Evolutionary conservation across 257 asterid genomes (phyloP).

Genomic region (Sherardia arvensis): DNA sequence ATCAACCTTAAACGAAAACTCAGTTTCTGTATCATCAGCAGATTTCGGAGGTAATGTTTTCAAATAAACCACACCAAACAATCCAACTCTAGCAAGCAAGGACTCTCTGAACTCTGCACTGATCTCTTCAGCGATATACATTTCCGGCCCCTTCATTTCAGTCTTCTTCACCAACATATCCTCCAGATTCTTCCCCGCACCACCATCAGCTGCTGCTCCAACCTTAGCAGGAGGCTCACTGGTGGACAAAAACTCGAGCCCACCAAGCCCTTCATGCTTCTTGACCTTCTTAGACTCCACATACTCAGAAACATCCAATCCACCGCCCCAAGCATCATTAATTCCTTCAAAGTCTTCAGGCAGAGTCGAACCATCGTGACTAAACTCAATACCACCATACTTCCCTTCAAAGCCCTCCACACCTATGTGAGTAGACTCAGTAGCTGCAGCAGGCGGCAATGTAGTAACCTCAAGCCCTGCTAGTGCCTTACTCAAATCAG

Average conservation of each 20-base stretch:
- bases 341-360: conserved; percentile 92
- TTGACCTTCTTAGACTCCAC: conserved; percentile 76
- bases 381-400: conserved; percentile 93
- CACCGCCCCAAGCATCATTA: conserved; percentile 99
- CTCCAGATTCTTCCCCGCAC: conserved; percentile 60
- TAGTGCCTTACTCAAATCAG: conserved; percentile 72
- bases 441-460: conserved; percentile 90
- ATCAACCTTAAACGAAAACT: conserved; percentile 86
- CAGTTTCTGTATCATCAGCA: conserved; percentile 60
- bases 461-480: conserved; percentile 86
- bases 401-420: conserved; percentile 98
- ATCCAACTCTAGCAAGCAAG: conserved; percentile 78
- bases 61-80: conserved; percentile 63
- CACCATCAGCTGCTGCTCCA: conserved; percentile 39
- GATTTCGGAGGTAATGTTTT: conserved; percentile 63
- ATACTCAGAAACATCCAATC: conserved; percentile 90
- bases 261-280: conserved; percentile 86
- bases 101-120: conserved; percentile 90
- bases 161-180: conserved; percentile 77
- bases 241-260: conserved; percentile 74
- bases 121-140: conserved; percentile 79
- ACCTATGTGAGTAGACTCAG: conserved; percentile 82
- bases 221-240: conserved; percentile 56
- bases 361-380: conserved; percentile 64
- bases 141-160: conserved; percentile 91